Percentiles rank a stretch among this genome's conserved stretches.
Conservation (phyloP, 2,329 filamentous ascomycete genomes). For the Nemania serpens region DNA sequence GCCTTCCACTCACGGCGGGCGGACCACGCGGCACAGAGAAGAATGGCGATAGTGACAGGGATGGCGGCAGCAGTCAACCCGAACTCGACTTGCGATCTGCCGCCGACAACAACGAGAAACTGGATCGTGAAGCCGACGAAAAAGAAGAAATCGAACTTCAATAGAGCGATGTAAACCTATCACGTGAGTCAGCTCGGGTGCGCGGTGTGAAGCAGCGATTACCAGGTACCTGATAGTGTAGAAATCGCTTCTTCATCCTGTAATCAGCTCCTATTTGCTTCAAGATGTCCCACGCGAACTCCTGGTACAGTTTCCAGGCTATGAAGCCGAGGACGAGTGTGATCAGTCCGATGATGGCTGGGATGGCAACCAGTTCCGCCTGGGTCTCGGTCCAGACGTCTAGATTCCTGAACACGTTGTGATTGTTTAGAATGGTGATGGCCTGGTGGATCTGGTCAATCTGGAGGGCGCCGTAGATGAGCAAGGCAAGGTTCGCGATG, state of each 20-base stretch:
- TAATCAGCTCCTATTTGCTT: constrained; percentile 98
- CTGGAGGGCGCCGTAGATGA: constrained; percentile 92
- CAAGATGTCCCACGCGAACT: constrained; percentile 99
- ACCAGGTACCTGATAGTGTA: constrained; percentile 84
- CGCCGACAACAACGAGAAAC: constrained; percentile 89
- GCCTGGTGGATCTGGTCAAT: constrained; percentile 86
- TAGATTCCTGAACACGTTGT: constrained; percentile 49
- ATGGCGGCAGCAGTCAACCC: constrained; percentile 87
- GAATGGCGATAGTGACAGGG: constrained; percentile 86
- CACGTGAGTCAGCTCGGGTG: constrained; percentile 29
- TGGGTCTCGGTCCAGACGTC: constrained; percentile 71
- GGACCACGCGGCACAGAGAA: constrained; percentile 83
- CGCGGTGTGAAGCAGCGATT: not conserved
- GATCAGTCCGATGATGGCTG: constrained; percentile 77
- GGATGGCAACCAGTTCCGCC: constrained; percentile 83
- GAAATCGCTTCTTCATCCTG: constrained; percentile 93
- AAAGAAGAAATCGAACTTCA: constrained; percentile 99
- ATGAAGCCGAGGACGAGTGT: constrained; percentile 75
- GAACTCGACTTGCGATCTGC: constrained; percentile 73
- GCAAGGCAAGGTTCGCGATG: constrained; percentile 85
- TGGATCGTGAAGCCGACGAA: constrained; percentile 98
- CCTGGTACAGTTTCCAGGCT: constrained; percentile 95
- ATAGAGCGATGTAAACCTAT: constrained; percentile 93
- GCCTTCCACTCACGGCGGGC: constrained; percentile 79
- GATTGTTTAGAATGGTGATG: constrained; percentile 56